phyloP scores from a whole-genome alignment of 2,329 filamentous ascomycete species.

The Alternaria tenuissima region DNA sequence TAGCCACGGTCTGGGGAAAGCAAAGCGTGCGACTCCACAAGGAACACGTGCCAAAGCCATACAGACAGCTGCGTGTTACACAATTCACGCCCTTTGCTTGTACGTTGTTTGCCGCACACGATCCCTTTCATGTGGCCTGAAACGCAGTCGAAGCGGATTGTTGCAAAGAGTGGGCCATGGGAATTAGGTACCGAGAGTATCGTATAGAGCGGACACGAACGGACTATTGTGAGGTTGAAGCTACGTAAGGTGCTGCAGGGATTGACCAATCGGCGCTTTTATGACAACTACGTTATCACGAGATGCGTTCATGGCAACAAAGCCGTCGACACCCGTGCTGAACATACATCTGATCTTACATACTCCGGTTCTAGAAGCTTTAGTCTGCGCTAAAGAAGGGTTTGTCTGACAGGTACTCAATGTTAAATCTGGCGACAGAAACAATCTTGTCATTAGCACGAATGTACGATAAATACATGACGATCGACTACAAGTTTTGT shows the following conservation, averaged over 20 bases:
- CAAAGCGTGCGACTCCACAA: constrained; percentile 29
- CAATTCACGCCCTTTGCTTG: constrained; percentile 22
- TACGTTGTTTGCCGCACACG: not conserved
- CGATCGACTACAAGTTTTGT: not conserved
- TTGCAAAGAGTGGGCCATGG: not conserved
- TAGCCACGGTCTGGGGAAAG: constrained; percentile 44
- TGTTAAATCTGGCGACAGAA: not conserved
- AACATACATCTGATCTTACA: constrained; percentile 15
- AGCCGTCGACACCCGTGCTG: constrained; percentile 40
- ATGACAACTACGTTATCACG: constrained; percentile 16
- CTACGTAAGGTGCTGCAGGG: constrained; percentile 30
- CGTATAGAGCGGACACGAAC: not conserved
- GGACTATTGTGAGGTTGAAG: constrained; percentile 11
- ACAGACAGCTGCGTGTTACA: constrained; percentile 1
- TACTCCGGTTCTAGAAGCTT: not conserved
- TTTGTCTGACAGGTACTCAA: not conserved
- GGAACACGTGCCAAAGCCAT: constrained; percentile 17
- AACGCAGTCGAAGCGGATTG: not conserved
- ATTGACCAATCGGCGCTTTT: constrained; percentile 30
- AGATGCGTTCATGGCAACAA: constrained; percentile 16
- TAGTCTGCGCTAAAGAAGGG: not conserved
- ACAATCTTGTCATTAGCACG: not conserved
- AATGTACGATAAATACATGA: not conserved
- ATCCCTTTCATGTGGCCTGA: not conserved
- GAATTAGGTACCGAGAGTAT: not conserved